These are phyloP conservation scores for Ceriops decandra DNA, from an alignment of 345 rosid genomes.

Conservation along the genomic window DNA sequence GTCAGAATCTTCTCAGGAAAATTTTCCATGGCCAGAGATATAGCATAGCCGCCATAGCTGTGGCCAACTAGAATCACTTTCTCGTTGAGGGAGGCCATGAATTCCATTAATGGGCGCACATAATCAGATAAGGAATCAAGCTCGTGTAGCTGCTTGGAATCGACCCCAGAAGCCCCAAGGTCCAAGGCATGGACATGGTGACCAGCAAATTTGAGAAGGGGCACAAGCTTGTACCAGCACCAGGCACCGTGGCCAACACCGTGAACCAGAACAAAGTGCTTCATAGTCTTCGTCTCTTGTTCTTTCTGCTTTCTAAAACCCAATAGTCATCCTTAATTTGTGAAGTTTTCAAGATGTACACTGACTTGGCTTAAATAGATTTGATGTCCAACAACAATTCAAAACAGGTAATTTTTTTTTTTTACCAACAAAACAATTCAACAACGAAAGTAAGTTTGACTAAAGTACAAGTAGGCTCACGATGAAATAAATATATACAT, in stretches of 20 bases:
- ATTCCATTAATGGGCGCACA: not conserved
- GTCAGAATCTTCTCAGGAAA: conserved; percentile 1
- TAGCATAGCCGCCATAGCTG: not conserved
- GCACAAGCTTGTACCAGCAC: not conserved
- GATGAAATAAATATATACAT: too few species aligned
- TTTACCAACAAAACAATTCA: too few species aligned
- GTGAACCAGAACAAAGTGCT: not conserved
- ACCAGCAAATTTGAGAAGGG: not conserved
- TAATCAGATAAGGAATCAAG: not conserved
- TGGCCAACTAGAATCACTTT: not conserved
- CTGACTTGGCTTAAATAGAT: too few species aligned
- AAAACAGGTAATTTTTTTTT: too few species aligned
- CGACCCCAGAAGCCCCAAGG: not conserved
- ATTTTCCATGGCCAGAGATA: not conserved
- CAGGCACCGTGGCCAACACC: not conserved
- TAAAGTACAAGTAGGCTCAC: too few species aligned
- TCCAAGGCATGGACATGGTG: not conserved
- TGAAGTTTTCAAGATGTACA: too few species aligned
- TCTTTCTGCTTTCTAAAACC: too few species aligned
- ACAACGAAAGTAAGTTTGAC: too few species aligned
- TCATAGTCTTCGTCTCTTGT: not conserved
- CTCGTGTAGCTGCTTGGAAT: not conserved
- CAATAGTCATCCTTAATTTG: too few species aligned
- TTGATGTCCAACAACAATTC: too few species aligned
- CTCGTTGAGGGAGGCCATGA: not conserved